Conservation (phyloP, 495 filamentous ascomycete genomes). For the Penicillium waksmanii region DNA sequence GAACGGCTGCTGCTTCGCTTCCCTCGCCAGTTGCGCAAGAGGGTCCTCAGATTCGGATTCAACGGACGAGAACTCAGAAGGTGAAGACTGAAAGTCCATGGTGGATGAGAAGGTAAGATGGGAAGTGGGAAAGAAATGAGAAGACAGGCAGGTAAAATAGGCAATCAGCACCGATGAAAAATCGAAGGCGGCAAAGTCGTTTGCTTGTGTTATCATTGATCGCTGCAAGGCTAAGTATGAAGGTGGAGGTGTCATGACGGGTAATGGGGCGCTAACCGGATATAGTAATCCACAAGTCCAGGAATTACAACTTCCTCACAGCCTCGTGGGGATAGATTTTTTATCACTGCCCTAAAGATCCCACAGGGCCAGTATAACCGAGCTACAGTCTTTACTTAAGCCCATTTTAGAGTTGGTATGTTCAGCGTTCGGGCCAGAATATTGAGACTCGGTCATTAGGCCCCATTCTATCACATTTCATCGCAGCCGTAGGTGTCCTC, state of each 20-base stretch:
- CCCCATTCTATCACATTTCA: too few species aligned
- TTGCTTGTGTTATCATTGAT: too few species aligned
- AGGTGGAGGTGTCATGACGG: background rate
- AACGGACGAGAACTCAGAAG: constrained; percentile 20
- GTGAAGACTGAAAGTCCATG: constrained; percentile 21
- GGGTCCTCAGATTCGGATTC: constrained; percentile 20
- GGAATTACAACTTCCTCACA: too few species aligned
- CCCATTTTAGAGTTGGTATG: too few species aligned
- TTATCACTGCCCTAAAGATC: too few species aligned
- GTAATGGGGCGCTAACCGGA: background rate
- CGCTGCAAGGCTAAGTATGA: background rate
- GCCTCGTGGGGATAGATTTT: too few species aligned
- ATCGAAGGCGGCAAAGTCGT: constrained; percentile 9
- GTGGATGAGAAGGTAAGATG: constrained; percentile 14
- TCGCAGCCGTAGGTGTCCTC: too few species aligned
- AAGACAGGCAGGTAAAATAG: constrained; percentile 16
- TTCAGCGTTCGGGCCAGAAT: too few species aligned
- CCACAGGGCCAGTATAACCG: too few species aligned
- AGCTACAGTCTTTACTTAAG: too few species aligned
- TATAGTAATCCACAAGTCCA: background rate
- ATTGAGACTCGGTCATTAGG: too few species aligned
- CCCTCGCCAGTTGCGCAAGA: constrained; percentile 20
- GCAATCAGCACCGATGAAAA: constrained; percentile 11
- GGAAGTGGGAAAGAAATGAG: constrained; percentile 8
- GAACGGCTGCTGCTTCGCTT: constrained; percentile 14